A percentile compares a stretch with the other conserved stretches of the same genome.
These are phyloP conservation scores for Hymenoscyphus infarciens DNA, from an alignment of 2,329 filamentous ascomycete species.

Conservation along the genomic window DNA sequence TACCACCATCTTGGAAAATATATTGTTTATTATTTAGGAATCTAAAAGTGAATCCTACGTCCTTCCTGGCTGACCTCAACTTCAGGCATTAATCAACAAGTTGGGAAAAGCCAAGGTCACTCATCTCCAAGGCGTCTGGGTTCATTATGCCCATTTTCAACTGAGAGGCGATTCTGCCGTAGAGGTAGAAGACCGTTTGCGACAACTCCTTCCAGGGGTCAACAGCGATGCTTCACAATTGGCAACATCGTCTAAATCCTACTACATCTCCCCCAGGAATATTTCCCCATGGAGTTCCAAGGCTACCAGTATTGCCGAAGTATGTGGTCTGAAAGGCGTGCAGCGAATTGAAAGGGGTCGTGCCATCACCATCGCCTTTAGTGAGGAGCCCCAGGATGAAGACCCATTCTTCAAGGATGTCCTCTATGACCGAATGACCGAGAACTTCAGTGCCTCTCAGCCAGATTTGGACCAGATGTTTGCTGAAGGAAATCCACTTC, in stretches of 20 bases:
- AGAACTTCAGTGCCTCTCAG: slow-evolving; percentile 63
- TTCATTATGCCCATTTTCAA: not conserved
- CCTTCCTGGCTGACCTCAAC: not conserved
- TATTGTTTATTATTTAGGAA: not conserved
- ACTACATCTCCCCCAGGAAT: slow-evolving; percentile 74
- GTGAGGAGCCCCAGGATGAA: slow-evolving; percentile 43
- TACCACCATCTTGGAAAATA: not conserved
- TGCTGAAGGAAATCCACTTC: slow-evolving; percentile 57
- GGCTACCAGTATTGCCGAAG: slow-evolving; percentile 87
- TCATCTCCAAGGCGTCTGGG: slow-evolving; percentile 13
- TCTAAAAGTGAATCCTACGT: not conserved
- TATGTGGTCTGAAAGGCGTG: slow-evolving; percentile 74
- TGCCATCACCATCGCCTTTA: slow-evolving; percentile 66
- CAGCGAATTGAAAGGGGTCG: slow-evolving; percentile 85
- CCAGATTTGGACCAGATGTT: slow-evolving; percentile 78
- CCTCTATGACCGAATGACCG: slow-evolving; percentile 94
- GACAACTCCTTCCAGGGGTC: slow-evolving; percentile 28
- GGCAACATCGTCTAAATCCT: slow-evolving; percentile 21
- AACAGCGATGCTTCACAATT: slow-evolving; percentile 13
- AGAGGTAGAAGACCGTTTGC: slow-evolving; percentile 17
- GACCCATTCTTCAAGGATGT: slow-evolving; percentile 61
- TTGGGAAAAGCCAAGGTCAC: slow-evolving; percentile 2
- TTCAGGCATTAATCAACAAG: not conserved
- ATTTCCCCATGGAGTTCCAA: slow-evolving; percentile 98
- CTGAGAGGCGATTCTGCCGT: slow-evolving; percentile 19